Evolutionary conservation across 495 filamentous ascomycete genomes (phyloP), one percentile per base, ranked within the genome.

Genomic region (Talaromyces stipitatus): DNA sequence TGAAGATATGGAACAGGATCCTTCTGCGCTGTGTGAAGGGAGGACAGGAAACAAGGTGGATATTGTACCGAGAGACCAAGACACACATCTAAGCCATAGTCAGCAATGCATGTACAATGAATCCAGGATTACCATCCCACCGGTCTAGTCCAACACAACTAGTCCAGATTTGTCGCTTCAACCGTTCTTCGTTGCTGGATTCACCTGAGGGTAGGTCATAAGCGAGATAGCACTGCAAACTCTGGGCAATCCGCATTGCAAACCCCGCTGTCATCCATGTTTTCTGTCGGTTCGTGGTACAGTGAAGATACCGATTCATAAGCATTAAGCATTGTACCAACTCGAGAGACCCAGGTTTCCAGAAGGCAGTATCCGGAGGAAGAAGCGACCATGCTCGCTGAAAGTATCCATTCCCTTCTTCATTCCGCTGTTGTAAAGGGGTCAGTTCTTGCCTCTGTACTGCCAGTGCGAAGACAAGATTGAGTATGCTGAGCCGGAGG

Each of bases 271-370:
- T 62, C 62, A 68, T 68, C 65, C 66, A 68, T n/a, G 65, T 66
- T 53, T 68, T 60, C 5, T 66, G 66, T 24, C 58, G 61, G 54
- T 65, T 61, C 28, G 45, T 62, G 22, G 67, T 68, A 54, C 67
- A 66, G 20, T 70, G 67, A 24, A 70, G 64, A 50, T 70, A 70
- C 54, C 63, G 60, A 32, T 61, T 66, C 59, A 66, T 65, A 22
- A 70, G 59, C 47, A 70, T 60, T 29, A 70, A 50, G 43, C 60
- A 66, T 47, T 70, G 62, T 11, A 68, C 58, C 12, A 54, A n/a
- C 46, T 68, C 61, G 11, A 68, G 43, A 3, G 66, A 66, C 7
- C 43, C 62, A 30, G 66, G 57, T n/a, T 61, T 26, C 66, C 66
- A 69, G 20, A 67, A 50, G 33, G 64, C 55, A 0, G 51, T 60